phyloP scores from a whole-genome alignment of 805 yeast genomes.

The Starmerella cellae region DNA sequence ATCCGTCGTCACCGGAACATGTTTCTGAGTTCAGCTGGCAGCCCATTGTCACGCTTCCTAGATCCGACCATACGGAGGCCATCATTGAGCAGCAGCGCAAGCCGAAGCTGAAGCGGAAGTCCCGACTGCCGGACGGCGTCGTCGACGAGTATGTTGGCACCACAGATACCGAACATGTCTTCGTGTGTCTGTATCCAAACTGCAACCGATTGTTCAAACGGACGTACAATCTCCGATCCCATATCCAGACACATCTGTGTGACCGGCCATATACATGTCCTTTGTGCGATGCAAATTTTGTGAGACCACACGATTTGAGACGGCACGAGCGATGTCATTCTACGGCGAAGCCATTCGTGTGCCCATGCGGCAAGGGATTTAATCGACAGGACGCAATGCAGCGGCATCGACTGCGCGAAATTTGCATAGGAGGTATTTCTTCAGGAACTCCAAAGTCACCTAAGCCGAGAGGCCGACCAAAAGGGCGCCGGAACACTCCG shows the following conservation, averaged over 20 bases:
- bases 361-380: slow-evolving; percentile 92
- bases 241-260: slow-evolving; percentile 89
- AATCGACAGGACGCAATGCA: slow-evolving; percentile 79
- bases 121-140: slow-evolving; percentile 78
- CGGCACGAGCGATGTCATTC: slow-evolving; percentile 82
- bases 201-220: slow-evolving; percentile 80
- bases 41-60: slow-evolving; percentile 28
- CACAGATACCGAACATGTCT: slow-evolving; percentile 58
- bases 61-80: slow-evolving; percentile 24
- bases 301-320: slow-evolving; percentile 85
- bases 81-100: slow-evolving; percentile 25
- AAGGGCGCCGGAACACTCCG: slow-evolving; percentile 12
- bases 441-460: slow-evolving; percentile 14
- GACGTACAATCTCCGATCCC: slow-evolving; percentile 84
- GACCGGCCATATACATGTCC: slow-evolving; percentile 84
- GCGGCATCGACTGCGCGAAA: slow-evolving; percentile 65
- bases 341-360: slow-evolving; percentile 49
- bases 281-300: slow-evolving; percentile 69
- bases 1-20: slow-evolving; percentile 8
- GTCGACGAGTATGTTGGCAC: slow-evolving; percentile 74
- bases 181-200: slow-evolving; percentile 56
- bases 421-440: slow-evolving; percentile 61
- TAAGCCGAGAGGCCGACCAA: slow-evolving; percentile 16
- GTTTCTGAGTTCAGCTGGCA: slow-evolving; percentile 25
- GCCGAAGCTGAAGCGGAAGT: slow-evolving; percentile 32